A percentile compares a stretch with the other conserved stretches of the same genome.
Conservation (phyloP, 305 asterid species). For the Fraxinus sp. region DNA sequence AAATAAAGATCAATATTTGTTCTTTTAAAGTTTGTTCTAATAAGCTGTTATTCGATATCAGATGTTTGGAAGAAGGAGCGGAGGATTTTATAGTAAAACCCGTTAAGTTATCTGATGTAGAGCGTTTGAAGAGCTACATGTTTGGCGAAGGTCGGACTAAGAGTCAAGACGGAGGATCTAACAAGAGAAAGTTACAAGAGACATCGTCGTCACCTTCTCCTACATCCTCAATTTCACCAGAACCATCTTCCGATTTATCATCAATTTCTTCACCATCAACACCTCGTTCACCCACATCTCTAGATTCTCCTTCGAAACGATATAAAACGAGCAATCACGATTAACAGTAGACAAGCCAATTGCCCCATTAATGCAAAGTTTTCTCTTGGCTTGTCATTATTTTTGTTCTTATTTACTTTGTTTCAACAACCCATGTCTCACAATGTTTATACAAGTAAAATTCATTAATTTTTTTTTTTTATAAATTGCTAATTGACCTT, state of each 20-base stretch:
- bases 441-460: conserved; percentile 26
- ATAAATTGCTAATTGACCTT: conserved; percentile 12
- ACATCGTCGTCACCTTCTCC: conserved; percentile 25
- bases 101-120: conserved; percentile 67
- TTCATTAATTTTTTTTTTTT: neutral
- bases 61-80: conserved; percentile 95
- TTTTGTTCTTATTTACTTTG: conserved; percentile 16
- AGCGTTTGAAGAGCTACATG: conserved; percentile 71
- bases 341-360: conserved; percentile 27
- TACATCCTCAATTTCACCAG: conserved; percentile 19
- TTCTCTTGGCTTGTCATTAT: conserved; percentile 39
- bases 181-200: conserved; percentile 62
- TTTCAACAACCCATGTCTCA: conserved; percentile 1
- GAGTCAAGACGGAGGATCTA: conserved; percentile 33
- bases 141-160: conserved; percentile 54
- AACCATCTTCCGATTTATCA: conserved; percentile 38
- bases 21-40: neutral
- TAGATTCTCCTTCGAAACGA: conserved; percentile 49
- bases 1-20: conserved; percentile 8
- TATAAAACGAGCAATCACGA: conserved; percentile 29
- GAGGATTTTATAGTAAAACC: conserved; percentile 93
- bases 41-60: conserved; percentile 22
- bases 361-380: conserved; percentile 27
- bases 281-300: conserved; percentile 39
- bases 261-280: conserved; percentile 44